Evolutionary conservation across 768 basidiomycete species (phyloP).

Genomic region (Termitomyces titanicus): DNA sequence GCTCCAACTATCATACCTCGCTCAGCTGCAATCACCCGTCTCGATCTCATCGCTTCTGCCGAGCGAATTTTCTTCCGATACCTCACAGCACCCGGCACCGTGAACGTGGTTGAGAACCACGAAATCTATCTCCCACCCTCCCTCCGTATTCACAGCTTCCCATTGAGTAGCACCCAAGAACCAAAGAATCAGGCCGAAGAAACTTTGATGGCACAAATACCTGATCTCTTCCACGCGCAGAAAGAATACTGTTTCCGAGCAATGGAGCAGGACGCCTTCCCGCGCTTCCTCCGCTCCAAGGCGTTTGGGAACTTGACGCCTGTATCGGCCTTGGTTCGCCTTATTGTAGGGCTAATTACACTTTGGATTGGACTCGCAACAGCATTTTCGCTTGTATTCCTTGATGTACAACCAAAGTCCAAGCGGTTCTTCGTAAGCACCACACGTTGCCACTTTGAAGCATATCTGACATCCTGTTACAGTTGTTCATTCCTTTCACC

Average conservation of each 20-base stretch:
- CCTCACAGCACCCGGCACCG: slow-evolving; percentile 75
- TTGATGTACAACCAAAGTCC: slow-evolving; percentile 89
- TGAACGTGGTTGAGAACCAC: slow-evolving; percentile 84
- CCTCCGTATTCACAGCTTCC: slow-evolving; percentile 89
- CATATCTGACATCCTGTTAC: slow-evolving; percentile 6
- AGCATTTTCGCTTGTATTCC: slow-evolving; percentile 89
- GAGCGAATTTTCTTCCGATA: slow-evolving; percentile 97
- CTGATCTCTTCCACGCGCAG: slow-evolving; percentile 96
- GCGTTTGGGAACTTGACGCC: slow-evolving; percentile 98
- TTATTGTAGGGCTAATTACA: slow-evolving; percentile 78
- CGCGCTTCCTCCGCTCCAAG: slow-evolving; percentile 91
- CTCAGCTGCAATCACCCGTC: slow-evolving; percentile 83
- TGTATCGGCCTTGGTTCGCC: slow-evolving; percentile 80
- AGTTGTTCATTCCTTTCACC: slow-evolving; percentile 95
- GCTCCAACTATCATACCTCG: slow-evolving; percentile 95
- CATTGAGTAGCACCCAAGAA: slow-evolving; percentile 69
- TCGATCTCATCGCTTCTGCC: slow-evolving; percentile 88
- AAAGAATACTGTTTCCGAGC: slow-evolving; percentile 97
- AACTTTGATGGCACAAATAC: slow-evolving; percentile 80
- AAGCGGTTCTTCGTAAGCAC: slow-evolving; percentile 90
- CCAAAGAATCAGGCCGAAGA: slow-evolving; percentile 68
- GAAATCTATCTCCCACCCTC: slow-evolving; percentile 97
- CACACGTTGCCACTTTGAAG: neutral
- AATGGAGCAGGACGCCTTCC: slow-evolving; percentile 94
- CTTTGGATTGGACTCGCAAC: slow-evolving; percentile 95